Base-by-base conservation (phyloP, 306 rosid genomes). In the Quercus ilex region DNA sequence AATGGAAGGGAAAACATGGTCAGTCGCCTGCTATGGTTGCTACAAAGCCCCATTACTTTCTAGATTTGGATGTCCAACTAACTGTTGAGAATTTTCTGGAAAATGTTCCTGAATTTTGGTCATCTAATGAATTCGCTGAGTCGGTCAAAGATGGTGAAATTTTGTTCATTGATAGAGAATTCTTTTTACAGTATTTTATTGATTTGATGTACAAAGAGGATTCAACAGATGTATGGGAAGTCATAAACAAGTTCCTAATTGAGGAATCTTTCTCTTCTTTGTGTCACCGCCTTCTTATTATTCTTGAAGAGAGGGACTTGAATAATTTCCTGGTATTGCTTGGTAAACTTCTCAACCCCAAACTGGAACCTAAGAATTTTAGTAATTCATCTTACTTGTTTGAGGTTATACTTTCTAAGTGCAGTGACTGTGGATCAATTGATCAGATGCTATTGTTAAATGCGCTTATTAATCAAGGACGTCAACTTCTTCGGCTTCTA, bases 1-100 rank as follows among this genome's bases (percentile, higher is more conserved):
- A 92, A 92, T 91, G 97, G 99, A 91, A 90, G 79, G 99, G 99
- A 77, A 92, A 90, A 79, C 99, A 94, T 82, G 99, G 99, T 79
- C 99, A 92, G 69, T 92, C 99, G 20, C 99, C 97, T 1, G 99
- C 97, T 28, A 85, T 94, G 85, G 97, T 94, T 85, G 97, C 99
- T 17, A 94, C 99, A 0, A 94, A 94, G 84, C 99, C 97, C 79
- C 97, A 92, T 84, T 92, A 92, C 80, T 91, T 94, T 87, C 97
- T 90, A 28, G 94, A 92, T 82, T 86, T 94, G 90, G 97, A 94
- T 38, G 81, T 92, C 59, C 83, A 86, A 78, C 85, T 9, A 79
- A 94, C 99, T 1, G 87, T 94, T 11, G 89, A 87, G 77, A 94
- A 92, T 85, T 94, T 89, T 88, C 83, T 91, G 35, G 88, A 85